These are phyloP conservation scores for Euphorbia tirucalli DNA, from an alignment of 345 rosid species.

Conservation along the genomic window DNA sequence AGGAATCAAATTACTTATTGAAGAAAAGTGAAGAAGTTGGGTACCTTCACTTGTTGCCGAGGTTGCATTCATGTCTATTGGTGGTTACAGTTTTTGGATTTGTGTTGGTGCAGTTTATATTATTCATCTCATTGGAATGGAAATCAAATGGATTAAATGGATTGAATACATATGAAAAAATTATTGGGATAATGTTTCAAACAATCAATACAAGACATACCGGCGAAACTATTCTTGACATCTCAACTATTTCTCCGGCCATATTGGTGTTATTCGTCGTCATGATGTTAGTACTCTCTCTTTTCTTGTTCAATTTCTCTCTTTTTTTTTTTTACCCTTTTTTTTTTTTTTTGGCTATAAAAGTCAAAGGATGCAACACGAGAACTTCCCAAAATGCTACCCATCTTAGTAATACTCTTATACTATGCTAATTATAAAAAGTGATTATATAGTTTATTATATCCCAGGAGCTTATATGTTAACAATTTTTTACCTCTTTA, in stretches of 20 bases:
- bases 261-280: slow-evolving; percentile 50
- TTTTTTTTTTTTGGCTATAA: too few species aligned
- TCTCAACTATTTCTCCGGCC: slow-evolving; percentile 54
- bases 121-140: slow-evolving; percentile 55
- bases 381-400: too few species aligned
- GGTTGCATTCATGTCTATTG: slow-evolving; percentile 24
- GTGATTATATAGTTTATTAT: too few species aligned
- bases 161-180: slow-evolving; percentile 39
- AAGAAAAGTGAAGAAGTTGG: slow-evolving; percentile 37
- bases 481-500: too few species aligned
- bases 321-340: too few species aligned
- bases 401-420: neutral
- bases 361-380: too few species aligned
- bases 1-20: slow-evolving; percentile 36
- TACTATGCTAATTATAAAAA: too few species aligned
- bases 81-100: slow-evolving; percentile 46
- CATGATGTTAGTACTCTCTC: slow-evolving; percentile 60
- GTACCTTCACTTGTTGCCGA: slow-evolving; percentile 44
- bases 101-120: slow-evolving; percentile 30
- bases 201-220: slow-evolving; percentile 52
- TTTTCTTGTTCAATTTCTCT: neutral
- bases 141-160: slow-evolving; percentile 36
- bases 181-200: slow-evolving; percentile 44
- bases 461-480: too few species aligned
- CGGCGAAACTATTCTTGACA: slow-evolving; percentile 55